Evolutionary conservation across 495 filamentous ascomycete genomes (phyloP).

Genomic region (Terfezia boudieri): DNA sequence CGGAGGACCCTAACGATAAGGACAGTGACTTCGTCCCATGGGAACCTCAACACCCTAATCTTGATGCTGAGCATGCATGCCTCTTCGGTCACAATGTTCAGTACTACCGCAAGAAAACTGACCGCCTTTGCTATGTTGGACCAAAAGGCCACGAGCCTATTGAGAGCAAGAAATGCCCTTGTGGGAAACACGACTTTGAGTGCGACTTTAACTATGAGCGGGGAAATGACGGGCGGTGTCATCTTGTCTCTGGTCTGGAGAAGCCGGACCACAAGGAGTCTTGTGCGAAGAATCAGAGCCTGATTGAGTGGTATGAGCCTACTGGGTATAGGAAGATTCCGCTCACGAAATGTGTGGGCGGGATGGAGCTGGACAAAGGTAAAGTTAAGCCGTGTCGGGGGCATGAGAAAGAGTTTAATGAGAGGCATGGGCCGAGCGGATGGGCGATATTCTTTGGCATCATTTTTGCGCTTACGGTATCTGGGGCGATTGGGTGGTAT

Average conservation of each 20-base stretch:
- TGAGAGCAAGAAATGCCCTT: conserved; percentile 54
- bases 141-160: conserved; percentile 42
- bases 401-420: conserved; percentile 53
- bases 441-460: conserved; percentile 74
- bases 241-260: conserved; percentile 43
- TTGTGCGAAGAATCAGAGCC: conserved; percentile 44
- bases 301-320: conserved; percentile 50
- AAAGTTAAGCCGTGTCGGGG: conserved; percentile 40
- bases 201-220: conserved; percentile 92
- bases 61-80: conserved; percentile 42
- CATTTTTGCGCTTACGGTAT: conserved; percentile 43
- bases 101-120: conserved; percentile 70
- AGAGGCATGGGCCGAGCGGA: conserved; percentile 46
- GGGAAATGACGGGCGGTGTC: conserved; percentile 49
- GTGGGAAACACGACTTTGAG: conserved; percentile 70
- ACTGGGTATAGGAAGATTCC: conserved; percentile 86
- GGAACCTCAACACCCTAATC: conserved; percentile 53
- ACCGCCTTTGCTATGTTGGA: conserved; percentile 57
- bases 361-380: conserved; percentile 43
- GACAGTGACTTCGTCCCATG: conserved; percentile 63
- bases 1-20: conserved; percentile 36
- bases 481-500: conserved; percentile 55
- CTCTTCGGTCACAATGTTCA: conserved; percentile 78
- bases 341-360: conserved; percentile 61
- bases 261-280: conserved; percentile 39